These are phyloP conservation scores for Haplosporangium gracile DNA, from an alignment of 192 early-diverging fungal species.

Conservation along the genomic window DNA sequence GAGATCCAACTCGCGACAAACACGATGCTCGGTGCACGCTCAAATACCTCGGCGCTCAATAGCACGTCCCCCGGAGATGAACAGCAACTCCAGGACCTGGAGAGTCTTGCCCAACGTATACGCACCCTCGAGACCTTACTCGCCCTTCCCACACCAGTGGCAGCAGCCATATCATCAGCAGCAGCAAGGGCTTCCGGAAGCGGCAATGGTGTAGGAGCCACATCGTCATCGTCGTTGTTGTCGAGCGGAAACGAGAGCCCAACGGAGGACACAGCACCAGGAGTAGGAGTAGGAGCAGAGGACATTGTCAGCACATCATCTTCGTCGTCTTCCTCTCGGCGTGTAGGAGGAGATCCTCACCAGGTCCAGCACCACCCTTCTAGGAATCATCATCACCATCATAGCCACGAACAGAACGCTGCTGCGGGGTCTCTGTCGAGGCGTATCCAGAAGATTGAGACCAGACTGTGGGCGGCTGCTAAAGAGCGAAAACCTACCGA, in stretches of 20 bases:
- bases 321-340: neutral
- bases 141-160: conserved; percentile 7
- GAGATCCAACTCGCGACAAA: neutral
- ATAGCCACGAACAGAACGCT: neutral
- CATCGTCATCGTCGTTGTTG: neutral
- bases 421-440: conserved; percentile 42
- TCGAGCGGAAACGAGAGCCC: conserved; percentile 24
- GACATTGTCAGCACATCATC: conserved; percentile 38
- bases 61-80: conserved; percentile 8
- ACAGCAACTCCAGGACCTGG: conserved; percentile 44
- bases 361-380: neutral
- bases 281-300: neutral
- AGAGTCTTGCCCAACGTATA: conserved; percentile 40
- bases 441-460: conserved; percentile 41
- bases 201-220: neutral
- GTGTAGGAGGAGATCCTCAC: conserved; percentile 3
- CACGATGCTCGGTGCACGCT: conserved; percentile 25
- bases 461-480: conserved; percentile 16
- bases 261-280: conserved; percentile 9
- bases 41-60: neutral
- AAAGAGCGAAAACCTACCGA: conserved; percentile 47
- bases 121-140: conserved; percentile 36
- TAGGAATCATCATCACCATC: neutral
- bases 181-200: neutral
- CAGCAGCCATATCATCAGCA: neutral